These are phyloP conservation scores for Cucumis sativus DNA, from an alignment of 306 rosid species.

Conservation along the genomic window Cucumber_9930_V3 NC_026659.2:6987501-6988000, in stretches of 20 bases:
- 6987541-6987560: conserved; percentile 52
- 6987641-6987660: conserved; percentile 41
- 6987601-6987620: conserved; percentile 50
- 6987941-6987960: conserved; percentile 60
- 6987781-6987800: conserved; percentile 47
- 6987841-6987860: conserved; percentile 32
- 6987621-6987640: conserved; percentile 59
- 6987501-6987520: conserved; percentile 56
- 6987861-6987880: conserved; percentile 38
- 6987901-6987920: conserved; percentile 54
- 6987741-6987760: conserved; percentile 35
- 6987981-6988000: conserved; percentile 25
- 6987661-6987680: conserved; percentile 50
- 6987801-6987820: conserved; percentile 59
- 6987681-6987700: conserved; percentile 53
- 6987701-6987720: conserved; percentile 46
- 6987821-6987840: conserved; percentile 53
- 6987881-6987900: conserved; percentile 39
- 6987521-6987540: conserved; percentile 52
- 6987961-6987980: conserved; percentile 39
- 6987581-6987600: conserved; percentile 66
- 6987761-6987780: conserved; percentile 54
- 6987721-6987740: conserved; percentile 25
- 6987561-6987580: conserved; percentile 50
- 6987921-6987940: conserved; percentile 40